Percentiles rank a stretch among this genome's conserved stretches.
These are phyloP conservation scores for Atractiella rhizophila DNA, from an alignment of 768 basidiomycete genomes.

Conservation along the genomic window DNA sequence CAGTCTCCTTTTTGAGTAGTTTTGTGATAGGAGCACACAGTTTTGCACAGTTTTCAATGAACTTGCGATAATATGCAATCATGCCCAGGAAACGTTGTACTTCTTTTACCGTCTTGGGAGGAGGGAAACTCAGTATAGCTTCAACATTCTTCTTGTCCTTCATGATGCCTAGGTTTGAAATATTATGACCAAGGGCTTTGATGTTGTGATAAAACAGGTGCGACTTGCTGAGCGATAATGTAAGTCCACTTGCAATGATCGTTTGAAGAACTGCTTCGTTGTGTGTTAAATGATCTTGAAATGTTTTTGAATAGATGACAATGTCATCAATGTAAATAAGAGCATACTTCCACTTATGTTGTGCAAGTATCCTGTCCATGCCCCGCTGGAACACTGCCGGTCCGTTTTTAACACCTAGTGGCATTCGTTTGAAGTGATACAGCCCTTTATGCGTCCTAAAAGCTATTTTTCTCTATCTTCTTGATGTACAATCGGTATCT, in stretches of 20 bases:
- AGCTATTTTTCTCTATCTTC: too few relatives aligned
- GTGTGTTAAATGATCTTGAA: conserved; percentile 21
- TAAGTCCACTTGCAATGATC: conserved; percentile 21
- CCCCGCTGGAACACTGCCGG: too few relatives aligned
- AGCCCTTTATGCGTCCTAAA: too few relatives aligned
- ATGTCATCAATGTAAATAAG: conserved; percentile 30
- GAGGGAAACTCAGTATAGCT: conserved; percentile 23
- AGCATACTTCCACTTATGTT: too few relatives aligned
- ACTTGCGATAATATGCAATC: conserved; percentile 27
- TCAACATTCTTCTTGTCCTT: conserved; percentile 27
- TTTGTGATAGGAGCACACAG: conserved; percentile 17
- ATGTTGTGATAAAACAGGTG: conserved; percentile 11
- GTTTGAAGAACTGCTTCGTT: conserved; percentile 22
- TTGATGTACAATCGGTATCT: too few relatives aligned
- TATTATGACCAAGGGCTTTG: conserved; percentile 23
- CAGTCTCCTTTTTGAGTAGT: conserved; percentile 11
- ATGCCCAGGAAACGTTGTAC: conserved; percentile 28
- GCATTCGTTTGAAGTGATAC: too few relatives aligned
- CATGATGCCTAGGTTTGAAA: conserved; percentile 18
- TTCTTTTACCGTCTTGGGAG: conserved; percentile 20
- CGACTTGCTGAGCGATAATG: conserved; percentile 18
- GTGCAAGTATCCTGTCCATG: too few relatives aligned
- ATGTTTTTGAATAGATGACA: conserved; percentile 24
- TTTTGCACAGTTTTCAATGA: conserved; percentile 23
- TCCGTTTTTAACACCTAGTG: too few relatives aligned